phyloP scores from a whole-genome alignment of 176 grass and related monocot genomes.

The Tillandsia leiboldiana region DNA sequence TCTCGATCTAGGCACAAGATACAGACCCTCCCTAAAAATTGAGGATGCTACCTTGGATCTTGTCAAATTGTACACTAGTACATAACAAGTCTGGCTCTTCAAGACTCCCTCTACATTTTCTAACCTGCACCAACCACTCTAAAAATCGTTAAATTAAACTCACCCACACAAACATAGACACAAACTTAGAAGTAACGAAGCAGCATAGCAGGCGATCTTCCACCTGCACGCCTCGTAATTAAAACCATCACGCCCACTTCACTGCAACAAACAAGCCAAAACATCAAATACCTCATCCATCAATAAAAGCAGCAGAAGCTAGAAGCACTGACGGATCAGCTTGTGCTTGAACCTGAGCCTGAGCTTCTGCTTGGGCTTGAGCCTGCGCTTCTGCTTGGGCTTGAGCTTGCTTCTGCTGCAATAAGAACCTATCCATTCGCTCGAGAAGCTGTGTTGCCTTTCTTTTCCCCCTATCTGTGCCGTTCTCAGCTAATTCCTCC shows the following conservation, averaged over 20 bases:
- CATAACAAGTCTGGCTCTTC: slow-evolving; percentile 16
- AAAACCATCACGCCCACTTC: slow-evolving; percentile 23
- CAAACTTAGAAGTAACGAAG: slow-evolving; percentile 23
- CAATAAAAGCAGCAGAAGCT: slow-evolving; percentile 24
- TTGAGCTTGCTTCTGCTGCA: slow-evolving; percentile 57
- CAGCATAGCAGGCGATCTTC: slow-evolving; percentile 39
- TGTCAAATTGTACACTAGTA: slow-evolving; percentile 18
- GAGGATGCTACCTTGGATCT: slow-evolving; percentile 43
- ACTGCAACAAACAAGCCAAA: slow-evolving; percentile 12
- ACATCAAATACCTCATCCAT: slow-evolving; percentile 26
- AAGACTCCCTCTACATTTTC: slow-evolving; percentile 19
- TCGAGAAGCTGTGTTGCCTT: slow-evolving; percentile 71
- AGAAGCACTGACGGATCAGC: slow-evolving; percentile 19
- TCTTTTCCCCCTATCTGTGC: slow-evolving; percentile 69
- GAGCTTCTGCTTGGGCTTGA: slow-evolving; percentile 37
- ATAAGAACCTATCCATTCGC: slow-evolving; percentile 52
- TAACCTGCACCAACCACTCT: slow-evolving; percentile 12
- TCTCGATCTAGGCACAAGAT: slow-evolving; percentile 28
- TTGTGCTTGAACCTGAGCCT: slow-evolving; percentile 17
- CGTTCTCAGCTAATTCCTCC: slow-evolving; percentile 57
- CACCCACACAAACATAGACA: slow-evolving; percentile 14
- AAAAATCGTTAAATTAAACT: slow-evolving; percentile 16
- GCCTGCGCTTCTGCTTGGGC: slow-evolving; percentile 54
- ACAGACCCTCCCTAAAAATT: slow-evolving; percentile 55
- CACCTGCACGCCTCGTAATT: slow-evolving; percentile 14